Evolutionary conservation across 495 filamentous ascomycete species (phyloP), one percentile per base, ranked within the genome.

Genomic region (Lasiosphaeriaceae sp.): DNA sequence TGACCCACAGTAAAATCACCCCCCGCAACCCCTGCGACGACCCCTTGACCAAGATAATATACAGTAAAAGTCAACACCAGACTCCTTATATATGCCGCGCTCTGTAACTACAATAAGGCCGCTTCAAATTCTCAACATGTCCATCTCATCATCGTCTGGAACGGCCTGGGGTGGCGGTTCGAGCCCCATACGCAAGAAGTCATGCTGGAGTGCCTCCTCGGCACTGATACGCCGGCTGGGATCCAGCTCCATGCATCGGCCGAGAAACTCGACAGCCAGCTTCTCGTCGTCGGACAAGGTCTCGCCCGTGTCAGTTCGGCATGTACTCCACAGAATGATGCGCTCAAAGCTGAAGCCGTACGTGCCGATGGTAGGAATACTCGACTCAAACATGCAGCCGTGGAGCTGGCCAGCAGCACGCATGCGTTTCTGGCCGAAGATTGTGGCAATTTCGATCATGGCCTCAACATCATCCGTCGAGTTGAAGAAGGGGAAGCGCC

Each of bases 401-500:
- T 98, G 94, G 56, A 96, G 76, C 24, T 85, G 77, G 0, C 90
- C 90, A n/a, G 85, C 86, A 14, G 79, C 66, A 59, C 86, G 88
- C 94, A 98, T 97, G 45, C 83, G 80, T 60, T 78, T 80, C 16
- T 78, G 80, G n/a, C 94, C 94, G 69, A 97, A 96, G 46, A 97
- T 95, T 52, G 90, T 94, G 17, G 92, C 87, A 60, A 98, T 94
- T 69, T 98, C 94, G 54, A 98, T 90, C 81, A 96, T 88, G 24
- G 95, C 94, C 64, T 98, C 94, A 49, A 98, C 84, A 60, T 98
- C 94, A 67, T 98, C 94, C 12, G 90, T 86, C 37, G 89, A 93
- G 74, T 98, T 96, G 80, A 98, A 98, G 75, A 98, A 98, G 41
- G 94, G 94, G 62, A 98, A 98, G 7, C 94, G 87, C 50, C 84